Conservation (phyloP, 305 asterid genomes). For the Rubia balearica region DNA sequence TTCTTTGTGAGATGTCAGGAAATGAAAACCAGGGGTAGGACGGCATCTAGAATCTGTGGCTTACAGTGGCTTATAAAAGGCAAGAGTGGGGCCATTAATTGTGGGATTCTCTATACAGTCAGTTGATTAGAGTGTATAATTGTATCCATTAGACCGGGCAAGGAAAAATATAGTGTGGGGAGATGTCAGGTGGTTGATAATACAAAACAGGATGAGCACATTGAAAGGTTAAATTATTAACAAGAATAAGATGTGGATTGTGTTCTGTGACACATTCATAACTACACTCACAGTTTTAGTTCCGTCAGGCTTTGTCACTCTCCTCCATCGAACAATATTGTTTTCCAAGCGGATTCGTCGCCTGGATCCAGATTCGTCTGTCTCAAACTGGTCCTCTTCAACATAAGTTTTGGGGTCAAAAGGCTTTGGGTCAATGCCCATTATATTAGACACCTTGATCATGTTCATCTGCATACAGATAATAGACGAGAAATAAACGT, state of each 20-base stretch:
- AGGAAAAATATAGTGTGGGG: neutral
- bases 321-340: conserved; percentile 95
- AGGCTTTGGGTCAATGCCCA: conserved; percentile 95
- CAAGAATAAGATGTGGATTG: neutral
- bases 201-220: neutral
- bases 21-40: neutral
- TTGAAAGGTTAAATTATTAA: neutral
- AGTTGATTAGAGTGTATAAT: neutral
- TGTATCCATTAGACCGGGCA: neutral
- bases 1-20: neutral
- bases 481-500: neutral
- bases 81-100: neutral
- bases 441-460: conserved; percentile 96
- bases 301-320: conserved; percentile 73
- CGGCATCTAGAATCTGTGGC: too few relatives aligned
- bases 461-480: conserved; percentile 72
- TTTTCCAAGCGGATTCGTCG: conserved; percentile 80
- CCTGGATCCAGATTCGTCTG: conserved; percentile 90
- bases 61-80: neutral
- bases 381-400: conserved; percentile 78
- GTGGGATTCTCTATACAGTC: neutral
- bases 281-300: conserved; percentile 58
- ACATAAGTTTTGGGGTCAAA: conserved; percentile 81
- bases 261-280: conserved; percentile 11
- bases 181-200: neutral